These are phyloP conservation scores for Fraxinus quadrangulata DNA, from an alignment of 257 asterid species.

Conservation along the genomic window DNA sequence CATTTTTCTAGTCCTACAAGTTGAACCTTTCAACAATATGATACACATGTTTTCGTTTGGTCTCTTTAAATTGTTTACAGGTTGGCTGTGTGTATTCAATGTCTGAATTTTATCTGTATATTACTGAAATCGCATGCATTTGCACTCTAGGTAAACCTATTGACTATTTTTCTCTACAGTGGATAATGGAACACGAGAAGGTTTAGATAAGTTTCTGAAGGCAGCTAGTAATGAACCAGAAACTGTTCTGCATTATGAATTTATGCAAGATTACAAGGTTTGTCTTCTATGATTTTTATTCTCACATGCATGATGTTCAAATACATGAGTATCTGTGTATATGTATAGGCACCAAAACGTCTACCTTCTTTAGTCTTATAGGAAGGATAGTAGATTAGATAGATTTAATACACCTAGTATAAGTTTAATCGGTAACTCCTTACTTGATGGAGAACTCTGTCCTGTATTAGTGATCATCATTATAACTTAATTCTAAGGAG, in stretches of 20 bases:
- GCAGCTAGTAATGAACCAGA: constrained; percentile 99
- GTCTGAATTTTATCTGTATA: constrained; percentile 1
- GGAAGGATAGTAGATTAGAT: background rate
- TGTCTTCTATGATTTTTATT: constrained; percentile 17
- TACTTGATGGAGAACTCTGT: background rate
- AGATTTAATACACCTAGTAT: background rate
- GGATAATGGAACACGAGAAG: constrained; percentile 95
- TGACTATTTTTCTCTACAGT: constrained; percentile 45
- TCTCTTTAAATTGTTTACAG: constrained; percentile 20
- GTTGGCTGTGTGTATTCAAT: background rate
- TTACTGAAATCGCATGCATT: constrained; percentile 13
- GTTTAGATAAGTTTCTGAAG: constrained; percentile 90
- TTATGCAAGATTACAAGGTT: constrained; percentile 99
- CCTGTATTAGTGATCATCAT: background rate
- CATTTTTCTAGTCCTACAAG: constrained; percentile 2
- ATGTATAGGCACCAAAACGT: background rate
- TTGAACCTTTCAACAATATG: constrained; percentile 6
- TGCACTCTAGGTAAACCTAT: constrained; percentile 4
- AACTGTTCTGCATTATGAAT: constrained; percentile 96
- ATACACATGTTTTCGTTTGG: constrained; percentile 9
- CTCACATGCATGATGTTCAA: background rate
- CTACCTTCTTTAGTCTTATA: background rate
- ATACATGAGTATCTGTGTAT: background rate
- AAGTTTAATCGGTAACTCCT: background rate
- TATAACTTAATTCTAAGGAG: background rate